Base-by-base conservation (phyloP, 768 basidiomycete genomes). In the Rhodotorula sphaerocarpa region DNA sequence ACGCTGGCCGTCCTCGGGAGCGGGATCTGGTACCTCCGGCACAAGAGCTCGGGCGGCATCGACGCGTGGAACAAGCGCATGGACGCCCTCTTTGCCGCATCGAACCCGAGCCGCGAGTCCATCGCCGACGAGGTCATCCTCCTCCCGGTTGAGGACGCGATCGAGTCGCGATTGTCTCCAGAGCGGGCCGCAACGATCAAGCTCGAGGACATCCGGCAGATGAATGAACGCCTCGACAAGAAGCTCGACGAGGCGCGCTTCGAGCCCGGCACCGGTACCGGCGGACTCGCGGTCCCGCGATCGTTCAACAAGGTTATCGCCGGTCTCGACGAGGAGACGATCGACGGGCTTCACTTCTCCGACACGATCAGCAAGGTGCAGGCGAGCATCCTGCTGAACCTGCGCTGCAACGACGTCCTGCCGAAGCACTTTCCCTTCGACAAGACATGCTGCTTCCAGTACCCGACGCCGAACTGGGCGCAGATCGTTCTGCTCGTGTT, bases 1-100 rank as follows among this genome's bases (percentile, higher is more conserved):
- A 82, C 85, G 0, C 75, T 95, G 50, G 79, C 91, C 33, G 85
- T 92, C 15, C 74, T 95, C 21, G 90, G 90, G 15, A 84, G 86
- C 20, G 90, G 90, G 0, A 77, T 93, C 42, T 92, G 90, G 90
- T 89, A 89, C 74, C 80, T 95, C 47, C 83, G 88, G 28, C 84
- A 91, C 74, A 78, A 84, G 1, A 77, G 82, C 41, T 86, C 87
- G 1, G 59, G 88, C 28, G 88, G 88, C 6, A 78, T 91, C 44
- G 76, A 84, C 34, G 79, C 83, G 2, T 95, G 89, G 88, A 86
- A 87, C 70, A 78, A 79, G 30, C 85, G 81, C 69, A 83, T 88
- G 65, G 86, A 89, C 69, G 70, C 75, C 12, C 79, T 84, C n/a
- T 80, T 92, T 34, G 76, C 78, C 45, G 70, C 78, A 18, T 77